Evolutionary conservation across 768 basidiomycete genomes (phyloP).

Genomic region (Leucocoprinus leucothites): DNA sequence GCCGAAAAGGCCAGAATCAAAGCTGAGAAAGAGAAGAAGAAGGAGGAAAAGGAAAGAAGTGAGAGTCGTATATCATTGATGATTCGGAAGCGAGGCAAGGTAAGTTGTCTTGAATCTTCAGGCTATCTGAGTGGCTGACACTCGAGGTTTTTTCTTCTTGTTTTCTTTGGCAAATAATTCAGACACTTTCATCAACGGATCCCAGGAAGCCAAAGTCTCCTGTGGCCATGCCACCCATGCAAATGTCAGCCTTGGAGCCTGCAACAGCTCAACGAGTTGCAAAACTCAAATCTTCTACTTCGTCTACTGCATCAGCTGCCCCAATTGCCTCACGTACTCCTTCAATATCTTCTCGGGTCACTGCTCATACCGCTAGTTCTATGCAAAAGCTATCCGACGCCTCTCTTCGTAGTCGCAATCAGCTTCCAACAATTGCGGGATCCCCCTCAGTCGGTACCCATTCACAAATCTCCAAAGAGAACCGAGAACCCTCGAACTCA

Average conservation of each 20-base stretch:
- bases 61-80: constrained; percentile 90
- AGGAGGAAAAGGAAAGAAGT: constrained; percentile 83
- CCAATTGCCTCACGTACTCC: constrained; percentile 36
- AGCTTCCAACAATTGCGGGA: constrained; percentile 89
- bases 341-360: constrained; percentile 58
- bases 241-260: constrained; percentile 80
- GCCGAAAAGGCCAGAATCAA: constrained; percentile 48
- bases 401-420: constrained; percentile 71
- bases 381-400: constrained; percentile 86
- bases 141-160: constrained; percentile 55
- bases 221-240: constrained; percentile 83
- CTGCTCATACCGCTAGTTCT: constrained; percentile 82
- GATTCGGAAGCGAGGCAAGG: constrained; percentile 90
- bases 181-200: constrained; percentile 62
- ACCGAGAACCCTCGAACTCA: constrained; percentile 54
- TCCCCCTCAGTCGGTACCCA: constrained; percentile 82
- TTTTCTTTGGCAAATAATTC: too few species aligned
- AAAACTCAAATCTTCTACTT: constrained; percentile 57
- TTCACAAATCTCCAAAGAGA: constrained; percentile 48
- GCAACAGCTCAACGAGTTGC: constrained; percentile 84
- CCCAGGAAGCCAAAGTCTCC: constrained; percentile 70
- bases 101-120: constrained; percentile 25
- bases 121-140: constrained; percentile 8
- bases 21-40: constrained; percentile 48
- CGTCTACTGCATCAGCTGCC: constrained; percentile 42